phyloP scores from a whole-genome alignment of 2,329 filamentous ascomycete species.

The Tolypocladium tundrense region DNA sequence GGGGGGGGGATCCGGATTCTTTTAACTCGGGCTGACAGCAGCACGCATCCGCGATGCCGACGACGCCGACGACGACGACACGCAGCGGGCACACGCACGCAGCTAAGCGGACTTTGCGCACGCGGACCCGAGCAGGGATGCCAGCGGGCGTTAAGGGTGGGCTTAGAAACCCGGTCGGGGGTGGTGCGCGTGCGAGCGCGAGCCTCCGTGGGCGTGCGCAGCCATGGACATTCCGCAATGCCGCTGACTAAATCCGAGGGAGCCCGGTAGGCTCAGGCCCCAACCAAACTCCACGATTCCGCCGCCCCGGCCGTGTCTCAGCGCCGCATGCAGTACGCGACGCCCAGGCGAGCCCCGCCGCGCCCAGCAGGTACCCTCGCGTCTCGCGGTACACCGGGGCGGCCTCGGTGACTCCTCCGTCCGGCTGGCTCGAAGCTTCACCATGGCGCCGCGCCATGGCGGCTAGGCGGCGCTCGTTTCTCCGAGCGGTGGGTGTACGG shows the following conservation, averaged over 20 bases:
- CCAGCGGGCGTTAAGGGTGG: neutral
- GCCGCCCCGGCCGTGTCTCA: constrained; percentile 2
- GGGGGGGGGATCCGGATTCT: constrained; percentile 12
- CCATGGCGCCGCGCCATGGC: neutral
- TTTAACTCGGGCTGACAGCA: constrained; percentile 9
- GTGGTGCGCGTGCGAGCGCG: neutral
- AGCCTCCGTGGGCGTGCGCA: neutral
- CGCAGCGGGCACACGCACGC: constrained; percentile 5
- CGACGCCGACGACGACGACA: constrained; percentile 7
- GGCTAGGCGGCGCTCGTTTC: neutral
- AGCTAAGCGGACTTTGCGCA: constrained; percentile 21
- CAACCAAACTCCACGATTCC: neutral
- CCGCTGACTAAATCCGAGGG: constrained; percentile 12
- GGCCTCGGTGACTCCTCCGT: neutral
- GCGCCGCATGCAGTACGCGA: constrained; percentile 4
- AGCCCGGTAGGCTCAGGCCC: neutral
- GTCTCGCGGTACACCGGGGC: constrained; percentile 1
- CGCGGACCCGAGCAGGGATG: constrained; percentile 16
- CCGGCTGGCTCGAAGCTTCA: neutral
- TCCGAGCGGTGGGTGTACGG: neutral
- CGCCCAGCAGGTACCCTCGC: constrained; percentile 3
- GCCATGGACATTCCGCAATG: constrained; percentile 5
- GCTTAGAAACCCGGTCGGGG: neutral
- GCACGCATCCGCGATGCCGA: constrained; percentile 2
- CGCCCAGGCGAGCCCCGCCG: neutral